Evolutionary conservation across 2,329 filamentous ascomycete genomes (phyloP).

Genomic region (Colletotrichum tanaceti): DNA sequence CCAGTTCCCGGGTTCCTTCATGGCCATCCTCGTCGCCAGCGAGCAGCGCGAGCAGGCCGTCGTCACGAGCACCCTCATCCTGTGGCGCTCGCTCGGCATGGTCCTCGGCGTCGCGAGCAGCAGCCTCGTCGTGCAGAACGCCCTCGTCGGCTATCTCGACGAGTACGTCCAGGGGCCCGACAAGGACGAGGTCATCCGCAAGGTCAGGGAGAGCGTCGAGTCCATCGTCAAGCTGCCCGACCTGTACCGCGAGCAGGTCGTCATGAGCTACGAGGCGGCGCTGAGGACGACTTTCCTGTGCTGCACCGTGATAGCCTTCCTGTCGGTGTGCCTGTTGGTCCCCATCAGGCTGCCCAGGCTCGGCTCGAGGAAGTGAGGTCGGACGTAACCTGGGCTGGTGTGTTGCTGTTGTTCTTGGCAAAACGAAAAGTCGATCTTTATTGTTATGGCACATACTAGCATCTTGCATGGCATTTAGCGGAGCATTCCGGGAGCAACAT

Average conservation of each 20-base stretch:
- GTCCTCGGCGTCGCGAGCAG: conserved; percentile 80
- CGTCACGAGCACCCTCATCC: conserved; percentile 75
- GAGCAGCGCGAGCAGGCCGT: conserved; percentile 73
- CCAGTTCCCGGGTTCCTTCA: conserved; percentile 72
- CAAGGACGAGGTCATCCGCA: conserved; percentile 65
- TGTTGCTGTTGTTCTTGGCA: neutral
- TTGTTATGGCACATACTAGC: conserved; percentile 1
- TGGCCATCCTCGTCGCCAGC: conserved; percentile 70
- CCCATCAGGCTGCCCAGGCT: conserved; percentile 67
- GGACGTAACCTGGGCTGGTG: neutral
- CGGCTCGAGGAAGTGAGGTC: conserved; percentile 53
- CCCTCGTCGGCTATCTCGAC: conserved; percentile 69
- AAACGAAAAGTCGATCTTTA: neutral
- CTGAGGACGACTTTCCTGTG: conserved; percentile 60
- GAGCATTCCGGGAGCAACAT: conserved; percentile 7
- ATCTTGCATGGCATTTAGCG: conserved; percentile 19
- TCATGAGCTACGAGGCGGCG: conserved; percentile 65
- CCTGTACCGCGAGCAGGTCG: conserved; percentile 64
- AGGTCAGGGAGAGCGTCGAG: conserved; percentile 66
- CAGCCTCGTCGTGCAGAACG: conserved; percentile 80
- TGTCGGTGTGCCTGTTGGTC: conserved; percentile 60
- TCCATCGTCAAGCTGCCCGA: conserved; percentile 59
- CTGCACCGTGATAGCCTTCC: conserved; percentile 59
- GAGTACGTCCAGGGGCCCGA: conserved; percentile 67
- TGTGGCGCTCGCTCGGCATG: conserved; percentile 78